Evolutionary conservation across 1,139 yeast genomes (phyloP).

Genomic region (Candida pseudoviswanathii): DNA sequence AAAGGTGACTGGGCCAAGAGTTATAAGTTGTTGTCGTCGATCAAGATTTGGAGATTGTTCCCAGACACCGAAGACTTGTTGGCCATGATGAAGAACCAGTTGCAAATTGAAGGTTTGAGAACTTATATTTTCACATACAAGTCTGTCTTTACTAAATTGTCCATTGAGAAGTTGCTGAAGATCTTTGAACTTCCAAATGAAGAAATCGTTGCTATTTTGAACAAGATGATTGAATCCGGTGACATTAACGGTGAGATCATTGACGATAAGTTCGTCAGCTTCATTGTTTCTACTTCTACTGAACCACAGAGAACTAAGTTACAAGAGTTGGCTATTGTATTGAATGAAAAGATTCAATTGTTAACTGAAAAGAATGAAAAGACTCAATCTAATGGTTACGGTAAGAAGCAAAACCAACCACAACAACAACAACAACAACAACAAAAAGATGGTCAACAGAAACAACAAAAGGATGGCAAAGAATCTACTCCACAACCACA

Average conservation of each 20-base stretch:
- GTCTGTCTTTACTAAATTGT: conserved; percentile 71
- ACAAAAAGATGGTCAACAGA: conserved; percentile 35
- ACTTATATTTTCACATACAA: conserved; percentile 88
- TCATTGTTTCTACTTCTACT: conserved; percentile 58
- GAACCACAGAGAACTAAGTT: conserved; percentile 83
- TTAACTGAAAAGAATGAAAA: conserved; percentile 86
- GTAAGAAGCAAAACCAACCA: conserved; percentile 39
- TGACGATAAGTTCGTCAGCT: conserved; percentile 57
- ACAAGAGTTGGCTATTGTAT: conserved; percentile 84
- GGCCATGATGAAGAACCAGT: conserved; percentile 69
- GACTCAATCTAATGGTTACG: conserved; percentile 74
- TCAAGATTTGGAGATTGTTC: conserved; percentile 89
- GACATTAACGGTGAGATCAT: conserved; percentile 67
- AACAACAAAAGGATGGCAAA: conserved; percentile 23
- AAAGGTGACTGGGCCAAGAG: conserved; percentile 90
- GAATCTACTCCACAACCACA: conserved; percentile 27
- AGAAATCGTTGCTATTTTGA: conserved; percentile 62
- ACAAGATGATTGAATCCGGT: conserved; percentile 73
- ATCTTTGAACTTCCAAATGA: conserved; percentile 65
- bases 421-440: conserved; percentile 40
- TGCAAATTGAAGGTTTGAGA: conserved; percentile 88
- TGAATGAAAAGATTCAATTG: conserved; percentile 84
- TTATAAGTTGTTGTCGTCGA: conserved; percentile 66
- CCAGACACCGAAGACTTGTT: conserved; percentile 69
- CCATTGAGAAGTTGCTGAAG: conserved; percentile 64